Conservation (phyloP, 73 alveolate species). For the Breviolum minutum region DNA sequence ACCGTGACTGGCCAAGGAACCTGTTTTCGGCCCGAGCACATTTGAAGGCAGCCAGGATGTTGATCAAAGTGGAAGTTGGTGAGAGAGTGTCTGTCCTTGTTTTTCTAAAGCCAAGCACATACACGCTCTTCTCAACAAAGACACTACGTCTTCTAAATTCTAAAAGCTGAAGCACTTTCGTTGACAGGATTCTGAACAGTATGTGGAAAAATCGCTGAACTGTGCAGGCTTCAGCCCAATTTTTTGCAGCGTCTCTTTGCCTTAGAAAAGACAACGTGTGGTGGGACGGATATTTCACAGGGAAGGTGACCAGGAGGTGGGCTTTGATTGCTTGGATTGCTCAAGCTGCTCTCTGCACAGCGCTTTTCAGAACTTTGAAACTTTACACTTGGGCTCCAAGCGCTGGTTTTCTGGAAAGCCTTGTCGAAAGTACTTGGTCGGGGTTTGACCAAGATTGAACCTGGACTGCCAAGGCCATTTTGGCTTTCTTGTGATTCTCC, state of each 20-base stretch:
- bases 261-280: neutral
- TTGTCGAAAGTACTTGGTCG: conserved; percentile 72
- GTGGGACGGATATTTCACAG: neutral
- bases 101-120: neutral
- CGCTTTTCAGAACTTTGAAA: too few species aligned
- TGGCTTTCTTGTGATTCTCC: neutral
- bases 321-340: too few species aligned
- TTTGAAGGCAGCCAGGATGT: conserved; percentile 72
- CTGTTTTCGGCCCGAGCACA: conserved; percentile 89
- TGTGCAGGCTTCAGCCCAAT: conserved; percentile 44
- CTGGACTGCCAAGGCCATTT: neutral
- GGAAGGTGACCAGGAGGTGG: neutral
- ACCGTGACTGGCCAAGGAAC: neutral
- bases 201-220: conserved; percentile 47
- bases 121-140: neutral
- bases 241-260: conserved; percentile 20
- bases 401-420: conserved; percentile 87
- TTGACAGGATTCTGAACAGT: conserved; percentile 63
- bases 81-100: conserved; percentile 15
- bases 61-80: conserved; percentile 82
- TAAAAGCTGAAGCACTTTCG: too few species aligned
- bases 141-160: too few species aligned
- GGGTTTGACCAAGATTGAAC: conserved; percentile 29
- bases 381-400: neutral
- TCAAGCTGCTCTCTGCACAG: too few species aligned